These are phyloP conservation scores for Podaxis sp. DNA, from an alignment of 768 basidiomycete genomes.

Conservation along the genomic window DNA sequence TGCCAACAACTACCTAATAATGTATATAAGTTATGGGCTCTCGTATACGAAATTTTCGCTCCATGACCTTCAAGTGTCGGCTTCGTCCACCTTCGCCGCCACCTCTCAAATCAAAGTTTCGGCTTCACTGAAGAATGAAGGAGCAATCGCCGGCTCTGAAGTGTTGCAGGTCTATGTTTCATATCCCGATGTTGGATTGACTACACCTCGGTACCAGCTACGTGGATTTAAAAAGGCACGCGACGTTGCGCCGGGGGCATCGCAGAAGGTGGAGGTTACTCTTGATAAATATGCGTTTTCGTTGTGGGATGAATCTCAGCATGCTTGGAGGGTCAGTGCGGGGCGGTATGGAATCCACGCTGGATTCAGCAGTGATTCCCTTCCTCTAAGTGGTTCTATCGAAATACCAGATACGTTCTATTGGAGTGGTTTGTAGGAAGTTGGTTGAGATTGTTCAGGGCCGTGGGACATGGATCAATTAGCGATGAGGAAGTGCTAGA, in stretches of 20 bases:
- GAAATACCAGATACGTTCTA: conserved; percentile 21
- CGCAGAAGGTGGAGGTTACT: conserved; percentile 35
- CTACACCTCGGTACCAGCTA: conserved; percentile 59
- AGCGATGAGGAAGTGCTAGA: neutral
- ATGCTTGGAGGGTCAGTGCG: conserved; percentile 46
- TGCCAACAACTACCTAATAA: neutral
- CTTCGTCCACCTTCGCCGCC: conserved; percentile 17
- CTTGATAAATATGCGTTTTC: conserved; percentile 72
- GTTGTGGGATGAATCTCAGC: conserved; percentile 49
- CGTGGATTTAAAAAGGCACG: conserved; percentile 63
- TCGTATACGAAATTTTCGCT: conserved; percentile 74
- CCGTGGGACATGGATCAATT: neutral
- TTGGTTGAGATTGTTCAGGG: neutral
- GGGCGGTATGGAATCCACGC: conserved; percentile 51
- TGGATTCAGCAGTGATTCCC: conserved; percentile 36
- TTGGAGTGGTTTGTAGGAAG: conserved; percentile 31
- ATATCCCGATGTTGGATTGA: conserved; percentile 46
- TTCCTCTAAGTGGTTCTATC: conserved; percentile 25
- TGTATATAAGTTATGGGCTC: conserved; percentile 52
- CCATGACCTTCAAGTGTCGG: conserved; percentile 41
- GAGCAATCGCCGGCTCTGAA: conserved; percentile 51
- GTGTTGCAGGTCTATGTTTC: conserved; percentile 66
- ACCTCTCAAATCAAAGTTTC: conserved; percentile 35
- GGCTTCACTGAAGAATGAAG: conserved; percentile 56
- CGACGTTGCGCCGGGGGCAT: conserved; percentile 47